Evolutionary conservation across 2,329 filamentous ascomycete genomes (phyloP), one percentile per base, ranked within the genome.

Genomic region (Incumbomyces delicatus): DNA sequence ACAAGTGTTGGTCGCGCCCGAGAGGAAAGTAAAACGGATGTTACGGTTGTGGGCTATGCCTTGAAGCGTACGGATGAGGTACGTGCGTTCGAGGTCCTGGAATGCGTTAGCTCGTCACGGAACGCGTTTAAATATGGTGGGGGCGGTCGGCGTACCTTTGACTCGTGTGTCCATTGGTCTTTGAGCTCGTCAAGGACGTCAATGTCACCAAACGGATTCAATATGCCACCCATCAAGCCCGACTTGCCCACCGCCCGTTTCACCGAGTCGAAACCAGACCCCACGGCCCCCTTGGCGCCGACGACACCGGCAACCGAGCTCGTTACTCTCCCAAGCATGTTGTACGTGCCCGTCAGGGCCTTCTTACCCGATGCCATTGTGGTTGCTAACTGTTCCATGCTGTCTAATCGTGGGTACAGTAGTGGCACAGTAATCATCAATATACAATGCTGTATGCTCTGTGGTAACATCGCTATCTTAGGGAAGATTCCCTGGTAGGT

Each of bases 401-500:
- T 85, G 57, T 96, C 92, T 13, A 98, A 71, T 1, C 92, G 80
- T 17, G 92, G 92, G 61, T 96, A 98, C 34, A 96, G 71, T 16
- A 96, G 65, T 0, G 92, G 92, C 5, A 95, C 87, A 0, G 90
- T 87, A 10, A 96, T 66, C 83, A 96, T 94, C 85, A 89, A 92
- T 48, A 98, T 80, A 60, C 90, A 95, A 64, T 98, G 92, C 66
- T 98, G 92, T 8, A 98, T 88, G 57, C 85, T 92, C 0, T 87
- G 85, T 1, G 92, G 92, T 2, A 98, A 70, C 58, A 85, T 84
- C 1, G 88, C 90, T 29, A 98, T 80, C 65, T 95, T 96, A 37
- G 92, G 92, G 67, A 98, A 96, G 18, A 98, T 77, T 31, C 92
- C 92, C 65, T 98, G 92, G 62, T 98, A 98, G 1, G 92, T 96